Percentiles rank a stretch among this genome's conserved stretches.
phyloP scores from a whole-genome alignment of 2,329 filamentous ascomycete genomes.

The Chalaropsis ovoidea region DNA sequence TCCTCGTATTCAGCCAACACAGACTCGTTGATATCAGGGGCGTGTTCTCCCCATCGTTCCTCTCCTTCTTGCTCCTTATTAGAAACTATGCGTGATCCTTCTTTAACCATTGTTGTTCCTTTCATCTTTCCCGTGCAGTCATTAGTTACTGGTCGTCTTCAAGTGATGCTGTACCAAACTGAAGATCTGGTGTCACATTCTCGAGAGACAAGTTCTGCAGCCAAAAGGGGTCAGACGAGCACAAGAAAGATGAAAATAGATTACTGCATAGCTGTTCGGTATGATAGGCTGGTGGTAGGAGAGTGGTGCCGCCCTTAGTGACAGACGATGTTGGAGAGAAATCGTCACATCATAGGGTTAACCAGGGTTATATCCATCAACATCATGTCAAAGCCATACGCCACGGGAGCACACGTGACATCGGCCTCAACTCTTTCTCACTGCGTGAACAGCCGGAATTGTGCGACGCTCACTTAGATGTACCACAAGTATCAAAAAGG shows the following conservation, averaged over 20 bases:
- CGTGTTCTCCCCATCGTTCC: neutral
- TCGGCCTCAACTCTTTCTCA: too few species aligned
- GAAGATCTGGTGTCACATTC: neutral
- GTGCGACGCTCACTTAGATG: neutral
- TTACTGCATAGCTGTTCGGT: too few species aligned
- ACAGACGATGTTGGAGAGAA: neutral
- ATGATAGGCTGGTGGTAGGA: neutral
- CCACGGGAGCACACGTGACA: neutral
- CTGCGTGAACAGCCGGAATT: neutral
- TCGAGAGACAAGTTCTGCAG: neutral
- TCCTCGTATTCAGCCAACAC: constrained; percentile 21
- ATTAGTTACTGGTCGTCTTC: neutral
- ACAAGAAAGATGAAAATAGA: neutral
- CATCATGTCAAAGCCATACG: neutral
- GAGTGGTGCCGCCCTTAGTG: neutral
- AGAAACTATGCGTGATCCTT: neutral
- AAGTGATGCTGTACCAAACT: neutral
- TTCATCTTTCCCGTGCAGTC: neutral
- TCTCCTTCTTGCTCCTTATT: neutral
- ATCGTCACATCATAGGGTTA: neutral
- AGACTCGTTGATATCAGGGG: constrained; percentile 15
- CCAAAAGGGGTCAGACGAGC: neutral
- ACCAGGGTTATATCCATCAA: neutral
- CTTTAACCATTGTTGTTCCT: neutral
- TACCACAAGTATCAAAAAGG: neutral